Evolutionary conservation across 768 basidiomycete species (phyloP), one percentile per base, ranked within the genome.

Genomic region (Boletellus ananas): DNA sequence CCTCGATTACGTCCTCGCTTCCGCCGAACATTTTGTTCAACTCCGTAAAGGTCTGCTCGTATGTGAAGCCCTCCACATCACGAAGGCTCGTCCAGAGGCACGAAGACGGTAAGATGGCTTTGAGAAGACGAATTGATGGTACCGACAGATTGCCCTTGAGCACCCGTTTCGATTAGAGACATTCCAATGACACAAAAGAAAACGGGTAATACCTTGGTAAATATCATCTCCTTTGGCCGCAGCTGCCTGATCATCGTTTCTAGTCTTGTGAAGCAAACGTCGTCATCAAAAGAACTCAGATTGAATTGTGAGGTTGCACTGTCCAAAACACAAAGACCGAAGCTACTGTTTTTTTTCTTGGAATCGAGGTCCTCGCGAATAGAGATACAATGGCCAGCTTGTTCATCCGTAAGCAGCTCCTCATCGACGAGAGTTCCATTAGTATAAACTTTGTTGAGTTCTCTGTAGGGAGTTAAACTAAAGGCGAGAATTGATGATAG

Each of bases 291-390:
- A 1, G 79, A 75, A 48, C 89, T 88, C 61, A 99, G 64, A 62
- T 92, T 86, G 74, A 99, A 98, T 65, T 95, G 89, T 39, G 92
- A 94, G 0, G 96, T 99, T 3, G 96, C 80, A 51, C 93, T 94
- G 65, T 99, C 96, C 59, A 98, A 69, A 8, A 94, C 84, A 62
- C 91, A 95, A 36, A 97, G 71, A 0, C 96, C 96, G 60, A 96
- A 98, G 20, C 73, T 76, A 46, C 82, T 79, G 16, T 77, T 73
- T 34, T 77, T 73, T 34, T 60, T 62, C 38, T 61, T 62, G 17
- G 47, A 43, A 27, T 61, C 55, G 17, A 64, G 57, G 23, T 69
- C 74, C 61, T 91, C 90, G 7, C 85, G 85, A 64, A 99, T 83
- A 9, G 90, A 85, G 23, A 98, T 81, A 63, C 95, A 98, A 63